Base-by-base conservation (phyloP, 2,329 filamentous ascomycete species). In the Cladophialophora exuberans region DNA sequence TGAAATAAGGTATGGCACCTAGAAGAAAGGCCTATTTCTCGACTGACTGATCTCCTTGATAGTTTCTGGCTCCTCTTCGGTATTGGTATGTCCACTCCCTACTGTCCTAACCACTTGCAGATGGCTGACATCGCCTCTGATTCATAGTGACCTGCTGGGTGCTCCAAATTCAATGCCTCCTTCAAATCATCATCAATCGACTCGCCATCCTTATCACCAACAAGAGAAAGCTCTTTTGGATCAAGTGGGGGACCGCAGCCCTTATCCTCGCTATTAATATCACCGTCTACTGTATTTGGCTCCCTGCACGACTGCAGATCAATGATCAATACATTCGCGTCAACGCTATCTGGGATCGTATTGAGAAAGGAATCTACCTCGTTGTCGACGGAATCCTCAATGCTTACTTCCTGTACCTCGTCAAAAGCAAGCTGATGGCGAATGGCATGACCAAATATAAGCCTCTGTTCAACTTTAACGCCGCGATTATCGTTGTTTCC, bases 351-450 rank as follows among this genome's bases (percentile, higher is more conserved):
- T 38, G 35, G 35, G 35, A 38, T 15, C 13, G 18, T n/a, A 15
- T 15, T 7, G 18, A 10, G 7, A 38, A 83, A 57, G 70, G 76
- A 1, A 68, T 83, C 2, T 80, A 81, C 57, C 65, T 81, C 2
- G 44, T 80, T 1, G 70, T 82, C 5, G 80, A 83, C 53, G 77
- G 72, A 1, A 66, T 62, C 0, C 71, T 83, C n/a, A 83, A 83
- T 54, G 76, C 70, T 64, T 81, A 79, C 59, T 83, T 83, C 60
- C 68, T 83, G 2, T 62, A 61, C 11, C 73, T 67, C 3, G 73
- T 76, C 18, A 70, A 71, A 52, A 61, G 63, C 6, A 65, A 70
- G 3, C 67, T 77, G 2, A 67, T 77, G 1, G 55, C 65, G 6
- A 66, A 71, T 52, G 73, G 73, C 0, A 64, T 76, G 6, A 66